A percentile compares a stretch with the other conserved stretches of the same genome.
Evolutionary conservation across 2,329 filamentous ascomycete species (phyloP).

Genomic region (Aspergillus luchuensis): DNA sequence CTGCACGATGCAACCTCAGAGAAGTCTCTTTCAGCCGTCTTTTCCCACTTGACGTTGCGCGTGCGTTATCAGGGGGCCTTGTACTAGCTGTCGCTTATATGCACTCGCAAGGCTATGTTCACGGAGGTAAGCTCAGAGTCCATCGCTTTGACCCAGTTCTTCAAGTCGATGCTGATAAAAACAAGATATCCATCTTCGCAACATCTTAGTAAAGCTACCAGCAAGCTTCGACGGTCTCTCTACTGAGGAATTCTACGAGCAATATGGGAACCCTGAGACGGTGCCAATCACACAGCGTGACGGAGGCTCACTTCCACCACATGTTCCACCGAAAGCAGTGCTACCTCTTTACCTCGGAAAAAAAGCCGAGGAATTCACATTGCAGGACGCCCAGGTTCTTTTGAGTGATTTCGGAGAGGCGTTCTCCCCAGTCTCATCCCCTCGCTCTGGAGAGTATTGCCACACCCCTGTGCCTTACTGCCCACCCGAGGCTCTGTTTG

Average conservation of each 20-base stretch:
- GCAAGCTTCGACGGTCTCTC: conserved; percentile 33
- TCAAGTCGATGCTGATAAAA: neutral
- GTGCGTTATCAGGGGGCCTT: conserved; percentile 25
- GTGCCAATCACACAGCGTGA: conserved; percentile 28
- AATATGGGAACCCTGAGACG: conserved; percentile 33
- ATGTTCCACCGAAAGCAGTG: conserved; percentile 31
- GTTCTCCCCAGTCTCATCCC: conserved; percentile 18
- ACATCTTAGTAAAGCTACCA: conserved; percentile 29
- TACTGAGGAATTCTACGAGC: conserved; percentile 34
- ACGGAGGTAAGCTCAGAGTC: conserved; percentile 28
- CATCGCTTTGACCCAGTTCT: neutral
- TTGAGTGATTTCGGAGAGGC: conserved; percentile 34
- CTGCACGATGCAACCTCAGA: conserved; percentile 28
- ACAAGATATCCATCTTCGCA: conserved; percentile 35
- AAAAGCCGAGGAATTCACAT: conserved; percentile 26
- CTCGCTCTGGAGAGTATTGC: conserved; percentile 22
- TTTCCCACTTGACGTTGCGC: conserved; percentile 32
- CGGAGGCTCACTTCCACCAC: conserved; percentile 26
- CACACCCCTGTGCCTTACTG: conserved; percentile 20
- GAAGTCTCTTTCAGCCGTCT: conserved; percentile 31
- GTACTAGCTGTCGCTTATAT: conserved; percentile 27
- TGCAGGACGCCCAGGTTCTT: conserved; percentile 31
- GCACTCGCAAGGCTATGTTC: conserved; percentile 30
- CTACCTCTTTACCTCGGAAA: conserved; percentile 32
- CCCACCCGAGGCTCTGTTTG: conserved; percentile 19